phyloP scores from a whole-genome alignment of 1,139 yeast genomes.

The Taiozyma onychis region DNA sequence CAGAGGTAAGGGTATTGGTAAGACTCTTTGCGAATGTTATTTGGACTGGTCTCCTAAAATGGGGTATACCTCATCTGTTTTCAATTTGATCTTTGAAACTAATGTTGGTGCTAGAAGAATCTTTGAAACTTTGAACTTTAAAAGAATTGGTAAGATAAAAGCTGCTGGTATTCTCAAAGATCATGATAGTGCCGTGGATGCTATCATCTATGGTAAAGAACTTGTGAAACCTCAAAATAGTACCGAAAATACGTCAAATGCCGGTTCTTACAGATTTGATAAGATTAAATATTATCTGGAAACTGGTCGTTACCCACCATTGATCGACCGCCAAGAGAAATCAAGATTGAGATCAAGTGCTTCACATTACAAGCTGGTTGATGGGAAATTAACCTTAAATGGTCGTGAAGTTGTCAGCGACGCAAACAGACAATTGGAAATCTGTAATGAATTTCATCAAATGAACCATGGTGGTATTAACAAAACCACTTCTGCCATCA shows the following conservation, averaged over 20 bases:
- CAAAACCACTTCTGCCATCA: conserved; percentile 70
- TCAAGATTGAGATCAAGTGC: conserved; percentile 79
- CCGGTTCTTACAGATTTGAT: conserved; percentile 48
- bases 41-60: conserved; percentile 87
- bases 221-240: conserved; percentile 27
- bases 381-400: conserved; percentile 70
- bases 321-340: conserved; percentile 77
- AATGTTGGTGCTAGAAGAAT: conserved; percentile 77
- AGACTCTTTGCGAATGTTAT: conserved; percentile 75
- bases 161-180: conserved; percentile 87
- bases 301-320: conserved; percentile 82
- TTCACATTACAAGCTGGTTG: conserved; percentile 63
- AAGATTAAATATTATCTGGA: conserved; percentile 72
- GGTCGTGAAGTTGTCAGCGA: conserved; percentile 81
- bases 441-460: conserved; percentile 67
- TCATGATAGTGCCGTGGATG: conserved; percentile 77
- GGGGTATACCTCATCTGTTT: conserved; percentile 80
- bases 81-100: conserved; percentile 84
- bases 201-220: conserved; percentile 62
- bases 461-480: conserved; percentile 85
- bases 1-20: conserved; percentile 90
- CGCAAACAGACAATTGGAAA: conserved; percentile 64
- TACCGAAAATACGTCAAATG: conserved; percentile 7
- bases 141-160: conserved; percentile 69
- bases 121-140: conserved; percentile 75